phyloP scores from a whole-genome alignment of 1,284 basidiomycete species.

The Apiotrichum veenhuisii region DNA sequence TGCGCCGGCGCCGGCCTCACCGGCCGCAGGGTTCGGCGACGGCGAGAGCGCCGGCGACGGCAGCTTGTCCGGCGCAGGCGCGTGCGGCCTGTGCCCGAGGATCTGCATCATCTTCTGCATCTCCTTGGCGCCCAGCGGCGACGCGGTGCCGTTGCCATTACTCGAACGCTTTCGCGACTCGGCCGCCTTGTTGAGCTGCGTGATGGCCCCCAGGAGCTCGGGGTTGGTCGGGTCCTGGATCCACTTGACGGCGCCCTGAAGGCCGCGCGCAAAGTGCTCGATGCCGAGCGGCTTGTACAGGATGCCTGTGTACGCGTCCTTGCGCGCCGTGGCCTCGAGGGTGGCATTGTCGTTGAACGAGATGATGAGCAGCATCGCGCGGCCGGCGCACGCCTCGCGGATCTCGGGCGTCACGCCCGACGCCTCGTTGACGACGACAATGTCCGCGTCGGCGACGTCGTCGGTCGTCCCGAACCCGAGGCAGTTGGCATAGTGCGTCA shows the following conservation, averaged over 20 bases:
- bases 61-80: not conserved
- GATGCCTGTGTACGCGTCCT: slow-evolving; percentile 68
- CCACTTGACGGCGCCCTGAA: slow-evolving; percentile 47
- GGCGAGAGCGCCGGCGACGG: not conserved
- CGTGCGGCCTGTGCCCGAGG: too few species aligned
- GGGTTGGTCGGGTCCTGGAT: slow-evolving; percentile 3
- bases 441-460: slow-evolving; percentile 58
- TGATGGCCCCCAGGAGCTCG: not conserved
- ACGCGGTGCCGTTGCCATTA: not conserved
- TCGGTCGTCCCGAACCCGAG: slow-evolving; percentile 67
- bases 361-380: slow-evolving; percentile 8
- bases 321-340: slow-evolving; percentile 46
- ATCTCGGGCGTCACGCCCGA: slow-evolving; percentile 55
- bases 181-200: not conserved
- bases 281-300: slow-evolving; percentile 86
- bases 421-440: slow-evolving; percentile 81
- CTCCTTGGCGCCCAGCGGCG: not conserved
- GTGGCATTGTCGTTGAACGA: slow-evolving; percentile 52
- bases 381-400: slow-evolving; percentile 19
- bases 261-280: slow-evolving; percentile 62
- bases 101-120: not conserved
- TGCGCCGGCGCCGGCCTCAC: too few species aligned
- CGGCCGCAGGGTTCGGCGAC: too few species aligned
- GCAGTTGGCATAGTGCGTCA: slow-evolving; percentile 68
- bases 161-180: not conserved